Percentiles rank a stretch among this genome's conserved stretches.
Evolutionary conservation across 371 early-diverging fungal genomes (phyloP).

Genomic region (Mortierella sp.): DNA sequence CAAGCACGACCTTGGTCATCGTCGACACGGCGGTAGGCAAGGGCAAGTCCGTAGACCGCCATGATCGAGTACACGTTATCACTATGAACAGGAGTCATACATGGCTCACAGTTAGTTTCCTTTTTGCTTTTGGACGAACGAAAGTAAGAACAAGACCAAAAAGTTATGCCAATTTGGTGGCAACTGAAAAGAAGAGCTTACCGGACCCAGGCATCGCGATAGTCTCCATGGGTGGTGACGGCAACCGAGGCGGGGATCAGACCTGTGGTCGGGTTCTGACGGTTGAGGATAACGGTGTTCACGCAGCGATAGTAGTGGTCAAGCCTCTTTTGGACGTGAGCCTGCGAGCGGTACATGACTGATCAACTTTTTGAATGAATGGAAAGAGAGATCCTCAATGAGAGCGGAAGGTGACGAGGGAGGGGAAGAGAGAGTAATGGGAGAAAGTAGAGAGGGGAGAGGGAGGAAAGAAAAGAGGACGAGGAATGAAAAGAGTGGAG

Average conservation of each 20-base stretch:
- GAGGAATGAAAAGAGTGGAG: neutral
- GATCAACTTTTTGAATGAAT: conserved; percentile 4
- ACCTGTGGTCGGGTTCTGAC: conserved; percentile 88
- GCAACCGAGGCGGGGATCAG: conserved; percentile 93
- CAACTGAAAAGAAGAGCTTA: conserved; percentile 50
- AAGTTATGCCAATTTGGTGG: neutral
- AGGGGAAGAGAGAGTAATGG: neutral
- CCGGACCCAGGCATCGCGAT: conserved; percentile 94
- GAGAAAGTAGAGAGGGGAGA: neutral
- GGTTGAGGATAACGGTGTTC: conserved; percentile 79
- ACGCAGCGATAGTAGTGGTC: conserved; percentile 86
- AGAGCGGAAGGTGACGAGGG: neutral
- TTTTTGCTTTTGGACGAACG: too few species aligned
- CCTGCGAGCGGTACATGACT: conserved; percentile 42
- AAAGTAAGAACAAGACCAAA: neutral
- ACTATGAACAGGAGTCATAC: conserved; percentile 54
- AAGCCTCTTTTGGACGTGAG: conserved; percentile 66
- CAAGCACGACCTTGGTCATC: conserved; percentile 87
- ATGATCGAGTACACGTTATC: conserved; percentile 96
- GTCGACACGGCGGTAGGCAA: conserved; percentile 88
- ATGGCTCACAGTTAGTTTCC: neutral
- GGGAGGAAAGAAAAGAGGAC: neutral
- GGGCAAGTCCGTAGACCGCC: conserved; percentile 89
- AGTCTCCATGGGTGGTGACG: conserved; percentile 87
- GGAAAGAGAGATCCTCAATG: neutral